Base-by-base conservation (phyloP, 2,329 filamentous ascomycete genomes). In the Zymoseptoria ardabiliae region DNA sequence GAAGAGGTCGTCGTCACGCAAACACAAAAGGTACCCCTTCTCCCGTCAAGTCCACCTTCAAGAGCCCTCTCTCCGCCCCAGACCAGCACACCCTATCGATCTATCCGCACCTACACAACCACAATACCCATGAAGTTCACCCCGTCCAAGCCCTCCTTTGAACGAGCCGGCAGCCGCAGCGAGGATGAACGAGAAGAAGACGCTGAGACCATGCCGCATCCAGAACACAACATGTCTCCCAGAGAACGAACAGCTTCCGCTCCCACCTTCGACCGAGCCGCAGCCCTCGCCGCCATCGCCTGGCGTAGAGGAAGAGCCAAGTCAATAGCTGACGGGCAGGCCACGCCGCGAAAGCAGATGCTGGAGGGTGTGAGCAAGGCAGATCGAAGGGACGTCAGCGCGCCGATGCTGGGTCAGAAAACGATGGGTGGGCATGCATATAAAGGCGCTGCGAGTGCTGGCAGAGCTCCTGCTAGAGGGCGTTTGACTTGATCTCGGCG, bases 271-370 rank as follows among this genome's bases (percentile, higher is more conserved):
- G 78, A 80, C 57, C 81, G 89, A 57, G 89, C 91, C 72, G 81
- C 91, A 72, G 89, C 89, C 3, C 80, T 93, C 17, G 87, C 87
- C 58, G 85, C 87, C 71, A 92, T 93, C 65, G 81, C 85, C 56
- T 86, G 90, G 74, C 80, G 89, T 25, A 78, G 89, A 56, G 88
- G 87, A 6, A 78, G 89, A 52, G 87, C 89, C 58, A 81, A 85
- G 65, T 90, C 86, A 71, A 82, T 87, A 59, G 85, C 85, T 4
- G 80, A 84, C 56, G 84, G 83, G 2, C 81, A 83, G 5, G 76
- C 81, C 61, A 88, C 86, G 49, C 85, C 85, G 9, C 77, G 79
- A 62, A 84, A 82, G 73, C 80, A 82, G 71, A 82, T 83, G 79
- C 71, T 83, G 48, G 76, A 79, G 61, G 82, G 79, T 23, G 74